Percentiles rank a stretch among this genome's conserved stretches.
Conservation (phyloP, 345 rosid genomes). For the Salix suchowensis region DNA sequence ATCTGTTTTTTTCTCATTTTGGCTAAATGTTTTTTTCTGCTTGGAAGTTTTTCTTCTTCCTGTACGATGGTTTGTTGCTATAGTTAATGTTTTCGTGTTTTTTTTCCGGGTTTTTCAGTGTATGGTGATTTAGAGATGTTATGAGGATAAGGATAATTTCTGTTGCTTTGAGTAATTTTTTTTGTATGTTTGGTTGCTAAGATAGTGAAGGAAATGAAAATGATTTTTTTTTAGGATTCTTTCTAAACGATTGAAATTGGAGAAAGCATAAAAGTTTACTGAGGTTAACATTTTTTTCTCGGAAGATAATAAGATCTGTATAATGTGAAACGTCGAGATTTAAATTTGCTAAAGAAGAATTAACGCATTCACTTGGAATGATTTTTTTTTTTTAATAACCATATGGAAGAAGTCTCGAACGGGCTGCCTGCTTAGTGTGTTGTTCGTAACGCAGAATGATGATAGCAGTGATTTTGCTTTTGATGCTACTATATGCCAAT, state of each 20-base stretch:
- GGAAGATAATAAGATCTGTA: neutral
- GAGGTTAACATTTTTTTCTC: neutral
- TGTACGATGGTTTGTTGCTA: neutral
- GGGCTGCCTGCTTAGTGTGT: neutral
- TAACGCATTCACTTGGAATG: neutral
- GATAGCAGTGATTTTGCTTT: neutral
- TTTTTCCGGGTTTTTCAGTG: neutral
- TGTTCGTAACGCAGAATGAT: neutral
- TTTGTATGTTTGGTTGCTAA: conserved; percentile 4
- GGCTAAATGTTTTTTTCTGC: neutral
- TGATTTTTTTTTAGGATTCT: neutral
- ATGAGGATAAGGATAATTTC: neutral
- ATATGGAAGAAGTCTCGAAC: too few species aligned
- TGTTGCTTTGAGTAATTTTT: neutral
- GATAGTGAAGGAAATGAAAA: neutral
- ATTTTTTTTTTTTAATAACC: neutral
- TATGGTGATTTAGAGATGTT: conserved; percentile 7
- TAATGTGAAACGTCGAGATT: neutral
- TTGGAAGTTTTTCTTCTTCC: neutral
- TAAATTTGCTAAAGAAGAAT: neutral
- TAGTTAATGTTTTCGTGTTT: neutral
- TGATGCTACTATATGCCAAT: neutral
- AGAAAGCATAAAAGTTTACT: neutral
- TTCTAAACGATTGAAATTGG: neutral
- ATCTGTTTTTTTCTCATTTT: conserved; percentile 1